Conservation (phyloP, 176 grass and related monocot species). For the Echinochloa phyllopogon region DNA sequence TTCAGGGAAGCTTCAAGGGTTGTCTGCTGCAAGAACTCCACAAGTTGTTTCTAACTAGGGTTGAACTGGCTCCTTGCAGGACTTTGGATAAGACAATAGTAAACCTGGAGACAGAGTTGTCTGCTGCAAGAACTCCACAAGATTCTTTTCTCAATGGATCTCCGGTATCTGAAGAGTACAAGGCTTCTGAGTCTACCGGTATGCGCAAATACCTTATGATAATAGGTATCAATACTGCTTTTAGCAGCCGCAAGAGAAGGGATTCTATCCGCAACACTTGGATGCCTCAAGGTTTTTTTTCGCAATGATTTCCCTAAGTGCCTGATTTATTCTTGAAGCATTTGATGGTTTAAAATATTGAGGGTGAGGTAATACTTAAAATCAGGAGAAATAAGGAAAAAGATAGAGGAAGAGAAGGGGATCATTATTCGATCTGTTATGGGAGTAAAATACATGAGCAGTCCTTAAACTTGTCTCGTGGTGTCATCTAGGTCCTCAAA, state of each 20-base stretch:
- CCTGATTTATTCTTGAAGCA: not conserved
- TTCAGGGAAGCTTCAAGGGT: not conserved
- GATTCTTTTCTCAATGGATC: constrained; percentile 76
- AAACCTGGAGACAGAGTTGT: constrained; percentile 83
- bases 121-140: constrained; percentile 72
- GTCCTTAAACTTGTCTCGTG: too few relatives aligned
- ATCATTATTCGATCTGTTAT: constrained; percentile 89
- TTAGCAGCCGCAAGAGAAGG: constrained; percentile 87
- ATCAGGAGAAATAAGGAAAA: constrained; percentile 77
- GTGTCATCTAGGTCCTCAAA: too few relatives aligned
- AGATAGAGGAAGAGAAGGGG: constrained; percentile 83
- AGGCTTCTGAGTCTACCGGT: constrained; percentile 48
- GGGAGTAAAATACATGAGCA: too few relatives aligned
- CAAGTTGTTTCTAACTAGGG: constrained; percentile 9
- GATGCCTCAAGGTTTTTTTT: constrained; percentile 91
- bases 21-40: too few relatives aligned
- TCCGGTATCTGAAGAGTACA: constrained; percentile 67
- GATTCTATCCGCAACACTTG: constrained; percentile 91
- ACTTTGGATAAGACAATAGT: constrained; percentile 78
- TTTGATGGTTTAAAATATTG: constrained; percentile 19
- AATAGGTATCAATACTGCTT: constrained; percentile 93
- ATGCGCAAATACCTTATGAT: constrained; percentile 85
- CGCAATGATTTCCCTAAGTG: not conserved
- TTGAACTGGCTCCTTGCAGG: constrained; percentile 37
- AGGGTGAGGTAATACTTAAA: constrained; percentile 5